Evolutionary conservation across 1,139 yeast species (phyloP).

Genomic region (Zygotorulaspora mrakii): DNA sequence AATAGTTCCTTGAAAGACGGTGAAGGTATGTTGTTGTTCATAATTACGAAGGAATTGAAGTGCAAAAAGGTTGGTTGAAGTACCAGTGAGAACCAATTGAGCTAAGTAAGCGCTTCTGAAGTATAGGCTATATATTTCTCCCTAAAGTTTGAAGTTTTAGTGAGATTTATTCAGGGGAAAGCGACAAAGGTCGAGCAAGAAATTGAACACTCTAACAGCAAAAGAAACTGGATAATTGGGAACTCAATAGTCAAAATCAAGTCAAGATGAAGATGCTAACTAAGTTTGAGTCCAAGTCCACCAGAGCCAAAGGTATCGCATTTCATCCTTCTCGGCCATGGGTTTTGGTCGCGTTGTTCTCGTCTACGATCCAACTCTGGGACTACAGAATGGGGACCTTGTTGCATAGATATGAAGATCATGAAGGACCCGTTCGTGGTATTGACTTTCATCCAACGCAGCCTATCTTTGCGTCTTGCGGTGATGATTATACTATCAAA

Average conservation of each 20-base stretch:
- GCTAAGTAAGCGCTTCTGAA: too few species aligned
- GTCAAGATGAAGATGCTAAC: constrained; percentile 89
- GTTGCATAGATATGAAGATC: constrained; percentile 95
- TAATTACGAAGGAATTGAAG: too few species aligned
- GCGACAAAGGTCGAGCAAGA: not conserved
- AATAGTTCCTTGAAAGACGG: not conserved
- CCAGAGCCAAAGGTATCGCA: constrained; percentile 97
- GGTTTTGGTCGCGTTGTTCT: constrained; percentile 91
- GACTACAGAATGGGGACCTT: constrained; percentile 99
- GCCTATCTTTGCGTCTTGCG: constrained; percentile 94
- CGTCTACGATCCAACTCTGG: constrained; percentile 96
- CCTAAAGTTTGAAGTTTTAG: constrained; percentile 2
- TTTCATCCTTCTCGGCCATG: constrained; percentile 94
- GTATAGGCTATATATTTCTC: constrained; percentile 2
- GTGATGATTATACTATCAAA: constrained; percentile 92
- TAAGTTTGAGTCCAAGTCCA: constrained; percentile 96
- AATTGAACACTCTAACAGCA: constrained; percentile 4
- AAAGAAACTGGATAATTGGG: constrained; percentile 2
- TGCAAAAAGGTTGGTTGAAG: too few species aligned
- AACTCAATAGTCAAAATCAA: constrained; percentile 1
- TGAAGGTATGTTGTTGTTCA: constrained; percentile 1
- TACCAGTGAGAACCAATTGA: too few species aligned
- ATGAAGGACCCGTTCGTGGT: constrained; percentile 96
- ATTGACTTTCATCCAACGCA: constrained; percentile 97
- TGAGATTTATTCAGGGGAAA: constrained; percentile 5